These are phyloP conservation scores for Pythium oligandrum DNA, from an alignment of 352 stramenopile species.

Conservation along the genomic window DNA sequence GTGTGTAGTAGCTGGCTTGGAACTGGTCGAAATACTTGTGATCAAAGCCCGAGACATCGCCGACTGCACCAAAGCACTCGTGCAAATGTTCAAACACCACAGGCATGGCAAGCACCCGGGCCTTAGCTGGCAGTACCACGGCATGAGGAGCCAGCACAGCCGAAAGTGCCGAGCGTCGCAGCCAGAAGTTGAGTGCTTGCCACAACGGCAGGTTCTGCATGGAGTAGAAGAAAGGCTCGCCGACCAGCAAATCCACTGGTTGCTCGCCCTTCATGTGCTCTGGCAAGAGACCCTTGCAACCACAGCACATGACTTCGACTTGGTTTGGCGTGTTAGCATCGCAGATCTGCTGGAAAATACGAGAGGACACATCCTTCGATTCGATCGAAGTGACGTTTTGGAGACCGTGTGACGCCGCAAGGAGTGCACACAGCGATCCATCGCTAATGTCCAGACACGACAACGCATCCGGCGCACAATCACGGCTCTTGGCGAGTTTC, in stretches of 20 bases:
- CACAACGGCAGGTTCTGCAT: slow-evolving; percentile 84
- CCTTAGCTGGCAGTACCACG: slow-evolving; percentile 40
- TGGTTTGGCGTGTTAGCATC: slow-evolving; percentile 36
- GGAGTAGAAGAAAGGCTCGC: slow-evolving; percentile 81
- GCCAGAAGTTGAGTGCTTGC: slow-evolving; percentile 84
- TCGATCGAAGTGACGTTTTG: slow-evolving; percentile 65
- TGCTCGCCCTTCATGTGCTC: slow-evolving; percentile 55
- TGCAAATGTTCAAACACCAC: slow-evolving; percentile 72
- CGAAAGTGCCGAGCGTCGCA: slow-evolving; percentile 52
- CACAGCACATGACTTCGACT: slow-evolving; percentile 55
- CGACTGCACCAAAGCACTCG: slow-evolving; percentile 73
- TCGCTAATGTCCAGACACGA: slow-evolving; percentile 74
- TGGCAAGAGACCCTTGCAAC: slow-evolving; percentile 54
- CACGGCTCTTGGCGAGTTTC: slow-evolving; percentile 13
- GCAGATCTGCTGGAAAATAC: slow-evolving; percentile 71
- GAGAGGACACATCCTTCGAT: slow-evolving; percentile 75
- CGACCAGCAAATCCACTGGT: slow-evolving; percentile 53
- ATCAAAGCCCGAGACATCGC: slow-evolving; percentile 64
- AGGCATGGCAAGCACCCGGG: slow-evolving; percentile 47
- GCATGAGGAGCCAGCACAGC: slow-evolving; percentile 31
- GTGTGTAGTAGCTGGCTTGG: slow-evolving; percentile 59
- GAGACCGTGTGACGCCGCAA: slow-evolving; percentile 47
- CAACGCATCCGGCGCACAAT: slow-evolving; percentile 20
- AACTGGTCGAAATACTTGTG: slow-evolving; percentile 72
- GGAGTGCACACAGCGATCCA: slow-evolving; percentile 56